Evolutionary conservation across 345 rosid genomes (phyloP).

Genomic region (Eutrema japonicum): DNA sequence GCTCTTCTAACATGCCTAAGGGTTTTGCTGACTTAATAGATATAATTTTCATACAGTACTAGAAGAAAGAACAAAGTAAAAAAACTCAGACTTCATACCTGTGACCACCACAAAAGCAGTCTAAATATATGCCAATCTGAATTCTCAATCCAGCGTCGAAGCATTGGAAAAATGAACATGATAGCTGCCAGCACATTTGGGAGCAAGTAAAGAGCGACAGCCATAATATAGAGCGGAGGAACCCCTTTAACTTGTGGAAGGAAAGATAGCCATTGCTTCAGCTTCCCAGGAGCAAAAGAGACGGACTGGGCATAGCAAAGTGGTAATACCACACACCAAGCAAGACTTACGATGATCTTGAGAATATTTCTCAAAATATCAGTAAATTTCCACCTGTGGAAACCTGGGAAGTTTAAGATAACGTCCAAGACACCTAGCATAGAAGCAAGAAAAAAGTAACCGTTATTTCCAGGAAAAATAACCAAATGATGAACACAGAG

Average conservation of each 20-base stretch:
- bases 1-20: conserved; percentile 26
- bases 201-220: conserved; percentile 75
- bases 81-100: conserved; percentile 53
- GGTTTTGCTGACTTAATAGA: conserved; percentile 15
- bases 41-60: conserved; percentile 13
- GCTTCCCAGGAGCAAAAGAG: conserved; percentile 49
- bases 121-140: conserved; percentile 92
- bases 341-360: conserved; percentile 72
- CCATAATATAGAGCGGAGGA: conserved; percentile 79
- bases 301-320: conserved; percentile 68
- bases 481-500: conserved; percentile 20
- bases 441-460: conserved; percentile 30
- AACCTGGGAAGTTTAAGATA: conserved; percentile 91
- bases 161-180: conserved; percentile 94
- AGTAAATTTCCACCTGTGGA: conserved; percentile 86
- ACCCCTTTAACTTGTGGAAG: conserved; percentile 66
- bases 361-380: conserved; percentile 73
- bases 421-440: conserved; percentile 82
- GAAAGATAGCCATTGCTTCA: conserved; percentile 56
- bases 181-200: conserved; percentile 79
- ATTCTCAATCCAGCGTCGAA: conserved; percentile 95
- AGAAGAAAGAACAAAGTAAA: conserved; percentile 13
- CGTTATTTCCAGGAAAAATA: conserved; percentile 31
- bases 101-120: conserved; percentile 98
- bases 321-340: conserved; percentile 81